Percentiles rank a stretch among this genome's conserved stretches.
Conservation (phyloP, 2,329 filamentous ascomycete species). For the Calonectria ilicicola region DNA sequence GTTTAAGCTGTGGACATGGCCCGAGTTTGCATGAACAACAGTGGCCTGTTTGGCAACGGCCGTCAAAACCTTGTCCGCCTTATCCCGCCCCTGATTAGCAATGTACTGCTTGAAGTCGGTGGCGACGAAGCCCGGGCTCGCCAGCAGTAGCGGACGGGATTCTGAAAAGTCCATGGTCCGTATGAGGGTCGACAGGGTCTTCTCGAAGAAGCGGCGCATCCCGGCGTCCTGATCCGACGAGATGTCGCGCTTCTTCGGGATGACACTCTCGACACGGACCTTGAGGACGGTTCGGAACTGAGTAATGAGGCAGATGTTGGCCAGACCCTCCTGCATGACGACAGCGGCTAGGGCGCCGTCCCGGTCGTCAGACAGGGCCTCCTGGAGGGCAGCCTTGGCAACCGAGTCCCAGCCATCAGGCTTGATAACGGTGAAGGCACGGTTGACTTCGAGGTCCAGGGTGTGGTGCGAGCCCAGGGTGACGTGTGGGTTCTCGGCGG, state of each 20-base stretch:
- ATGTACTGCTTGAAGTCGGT: slow-evolving; percentile 82
- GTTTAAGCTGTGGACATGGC: slow-evolving; percentile 87
- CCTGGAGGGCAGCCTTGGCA: slow-evolving; percentile 80
- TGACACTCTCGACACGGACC: slow-evolving; percentile 68
- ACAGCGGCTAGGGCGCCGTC: slow-evolving; percentile 89
- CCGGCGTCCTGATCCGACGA: slow-evolving; percentile 77
- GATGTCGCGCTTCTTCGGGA: slow-evolving; percentile 76
- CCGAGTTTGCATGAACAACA: slow-evolving; percentile 86
- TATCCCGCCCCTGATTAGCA: slow-evolving; percentile 67
- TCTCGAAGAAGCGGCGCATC: slow-evolving; percentile 80
- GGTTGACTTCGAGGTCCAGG: slow-evolving; percentile 85
- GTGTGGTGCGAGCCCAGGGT: slow-evolving; percentile 69
- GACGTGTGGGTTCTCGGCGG: slow-evolving; percentile 65
- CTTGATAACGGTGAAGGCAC: slow-evolving; percentile 91
- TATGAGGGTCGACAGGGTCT: slow-evolving; percentile 79
- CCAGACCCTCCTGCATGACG: slow-evolving; percentile 90
- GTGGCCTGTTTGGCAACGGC: slow-evolving; percentile 71
- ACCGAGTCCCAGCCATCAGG: slow-evolving; percentile 89
- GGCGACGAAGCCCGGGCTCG: slow-evolving; percentile 90
- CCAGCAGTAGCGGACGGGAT: slow-evolving; percentile 81
- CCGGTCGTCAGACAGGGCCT: slow-evolving; percentile 82
- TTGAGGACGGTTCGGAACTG: slow-evolving; percentile 83
- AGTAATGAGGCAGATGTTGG: slow-evolving; percentile 86
- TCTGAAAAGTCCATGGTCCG: slow-evolving; percentile 81
- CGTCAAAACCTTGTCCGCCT: slow-evolving; percentile 76